Evolutionary conservation across 495 filamentous ascomycete species (phyloP), one percentile per base, ranked within the genome.

Genomic region (Aspergillus egyptiacus): DNA sequence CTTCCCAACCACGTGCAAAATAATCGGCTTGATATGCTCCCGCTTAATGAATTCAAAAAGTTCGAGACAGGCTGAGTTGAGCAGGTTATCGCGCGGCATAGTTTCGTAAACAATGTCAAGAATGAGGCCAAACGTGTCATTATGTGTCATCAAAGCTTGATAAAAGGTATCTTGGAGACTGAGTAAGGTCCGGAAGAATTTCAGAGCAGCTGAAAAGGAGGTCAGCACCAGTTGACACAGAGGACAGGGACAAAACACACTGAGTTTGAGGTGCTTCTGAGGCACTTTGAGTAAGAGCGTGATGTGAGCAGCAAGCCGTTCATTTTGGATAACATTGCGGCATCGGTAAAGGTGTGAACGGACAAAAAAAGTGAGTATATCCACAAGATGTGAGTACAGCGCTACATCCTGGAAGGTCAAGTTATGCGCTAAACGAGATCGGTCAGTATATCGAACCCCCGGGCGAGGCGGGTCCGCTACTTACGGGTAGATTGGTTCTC

Each of bases 11-110:
- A 96, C 66, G 58, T 98, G 89, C 36, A 80, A 74, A 41, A 96
- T 84, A 30, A 96, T 70, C 5, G 83, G 77, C 61, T 89, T 93
- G 55, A 91, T 77, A 54, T 85, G 85, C 62, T 95, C 88, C 59
- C 83, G 82, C 61, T 83, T 89, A 55, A 98, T 89, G 55, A 85
- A 89, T 55, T 91, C 89, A 54, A 98, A 98, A 27, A 98, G 79
- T 60, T 98, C 93, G 11, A 97, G 75, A 66, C 89, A 96, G n/a
- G 91, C 91, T 11, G 91, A 96, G 59, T 93, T 93, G 25, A 98
- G 78, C 3, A 97, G 75, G 60, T 96, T 98, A 64, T 98, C 90
- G n/a, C 88, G 83, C 1, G 89, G 89, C 82, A 96, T 91, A 2
- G 93, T 95, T 56, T 88, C 81, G 52, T 85, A 78, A 9, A 98